Conservation (phyloP, 2,329 filamentous ascomycete species). For the Aurifilum marmelostoma region DNA sequence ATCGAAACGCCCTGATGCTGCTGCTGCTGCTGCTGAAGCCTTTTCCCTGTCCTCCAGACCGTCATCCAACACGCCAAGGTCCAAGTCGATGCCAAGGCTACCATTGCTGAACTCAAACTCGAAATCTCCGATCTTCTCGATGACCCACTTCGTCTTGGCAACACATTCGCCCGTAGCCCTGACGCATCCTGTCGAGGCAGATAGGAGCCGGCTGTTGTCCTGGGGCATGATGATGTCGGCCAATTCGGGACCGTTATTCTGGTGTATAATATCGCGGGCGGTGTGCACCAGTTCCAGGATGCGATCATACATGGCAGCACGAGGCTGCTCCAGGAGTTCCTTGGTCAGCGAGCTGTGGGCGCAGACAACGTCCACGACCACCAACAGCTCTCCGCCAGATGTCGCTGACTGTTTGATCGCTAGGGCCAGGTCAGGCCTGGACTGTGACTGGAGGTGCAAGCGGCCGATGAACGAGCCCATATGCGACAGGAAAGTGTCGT, state of each 20-base stretch:
- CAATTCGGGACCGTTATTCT: slow-evolving; percentile 65
- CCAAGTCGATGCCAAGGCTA: slow-evolving; percentile 60
- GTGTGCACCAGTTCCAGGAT: slow-evolving; percentile 81
- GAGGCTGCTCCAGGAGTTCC: slow-evolving; percentile 68
- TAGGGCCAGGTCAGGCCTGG: slow-evolving; percentile 77
- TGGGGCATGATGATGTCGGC: slow-evolving; percentile 81
- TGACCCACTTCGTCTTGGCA: slow-evolving; percentile 79
- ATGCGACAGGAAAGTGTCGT: slow-evolving; percentile 88
- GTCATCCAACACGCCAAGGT: slow-evolving; percentile 52
- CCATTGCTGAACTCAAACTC: slow-evolving; percentile 74
- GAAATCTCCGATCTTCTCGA: slow-evolving; percentile 90
- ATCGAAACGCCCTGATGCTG: slow-evolving; percentile 35
- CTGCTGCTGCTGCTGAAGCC: slow-evolving; percentile 38
- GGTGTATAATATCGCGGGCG: slow-evolving; percentile 75
- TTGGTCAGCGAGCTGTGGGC: slow-evolving; percentile 73
- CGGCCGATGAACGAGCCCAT: slow-evolving; percentile 91
- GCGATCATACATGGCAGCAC: slow-evolving; percentile 75
- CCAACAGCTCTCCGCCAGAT: slow-evolving; percentile 78
- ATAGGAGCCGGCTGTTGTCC: slow-evolving; percentile 74
- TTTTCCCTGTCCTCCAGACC: slow-evolving; percentile 40
- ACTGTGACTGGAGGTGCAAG: slow-evolving; percentile 89
- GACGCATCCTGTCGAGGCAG: slow-evolving; percentile 84
- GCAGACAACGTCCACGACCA: slow-evolving; percentile 81
- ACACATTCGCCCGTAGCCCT: slow-evolving; percentile 90
- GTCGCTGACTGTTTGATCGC: slow-evolving; percentile 83